A percentile compares a stretch with the other conserved stretches of the same genome.
phyloP scores from a whole-genome alignment of 139 green algal genomes.

The Chlamydomonas incerta region DNA sequence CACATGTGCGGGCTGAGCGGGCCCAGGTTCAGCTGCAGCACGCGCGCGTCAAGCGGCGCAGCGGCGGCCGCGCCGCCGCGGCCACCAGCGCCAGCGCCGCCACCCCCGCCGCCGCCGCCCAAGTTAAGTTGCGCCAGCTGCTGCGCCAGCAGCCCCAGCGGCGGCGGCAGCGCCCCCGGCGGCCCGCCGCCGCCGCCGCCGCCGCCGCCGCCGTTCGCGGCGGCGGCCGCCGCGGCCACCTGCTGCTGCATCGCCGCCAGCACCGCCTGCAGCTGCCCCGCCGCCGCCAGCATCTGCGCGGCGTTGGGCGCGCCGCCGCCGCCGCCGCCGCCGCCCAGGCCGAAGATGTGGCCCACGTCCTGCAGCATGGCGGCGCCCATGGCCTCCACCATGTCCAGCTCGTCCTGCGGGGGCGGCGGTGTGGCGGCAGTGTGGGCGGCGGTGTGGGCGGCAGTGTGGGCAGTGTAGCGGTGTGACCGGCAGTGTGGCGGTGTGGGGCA shows the following conservation, averaged over 20 bases:
- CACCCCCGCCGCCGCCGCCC: neutral
- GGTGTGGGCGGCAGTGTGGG: too few species aligned
- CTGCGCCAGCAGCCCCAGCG: neutral
- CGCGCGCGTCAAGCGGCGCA: neutral
- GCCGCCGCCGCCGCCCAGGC: too few species aligned
- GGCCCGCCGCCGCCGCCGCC: too few species aligned
- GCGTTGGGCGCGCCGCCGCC: neutral
- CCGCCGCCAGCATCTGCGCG: neutral
- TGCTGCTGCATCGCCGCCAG: neutral
- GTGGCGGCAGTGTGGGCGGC: neutral
- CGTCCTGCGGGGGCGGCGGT: neutral
- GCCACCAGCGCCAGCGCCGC: neutral
- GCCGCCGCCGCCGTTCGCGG: neutral
- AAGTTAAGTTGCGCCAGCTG: neutral
- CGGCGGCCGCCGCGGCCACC: too few species aligned
- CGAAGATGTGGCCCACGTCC: too few species aligned
- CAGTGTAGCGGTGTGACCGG: too few species aligned
- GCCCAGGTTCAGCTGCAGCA: conserved; percentile 34
- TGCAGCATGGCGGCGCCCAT: too few species aligned
- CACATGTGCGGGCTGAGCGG: conserved; percentile 36
- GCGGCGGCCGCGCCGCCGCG: neutral
- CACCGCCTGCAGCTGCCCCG: neutral
- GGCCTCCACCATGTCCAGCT: neutral
- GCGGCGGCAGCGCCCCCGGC: neutral
- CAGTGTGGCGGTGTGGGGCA: too few species aligned